Base-by-base conservation (phyloP, 2,329 filamentous ascomycete species). In the Dactylonectria estremocensis region DNA sequence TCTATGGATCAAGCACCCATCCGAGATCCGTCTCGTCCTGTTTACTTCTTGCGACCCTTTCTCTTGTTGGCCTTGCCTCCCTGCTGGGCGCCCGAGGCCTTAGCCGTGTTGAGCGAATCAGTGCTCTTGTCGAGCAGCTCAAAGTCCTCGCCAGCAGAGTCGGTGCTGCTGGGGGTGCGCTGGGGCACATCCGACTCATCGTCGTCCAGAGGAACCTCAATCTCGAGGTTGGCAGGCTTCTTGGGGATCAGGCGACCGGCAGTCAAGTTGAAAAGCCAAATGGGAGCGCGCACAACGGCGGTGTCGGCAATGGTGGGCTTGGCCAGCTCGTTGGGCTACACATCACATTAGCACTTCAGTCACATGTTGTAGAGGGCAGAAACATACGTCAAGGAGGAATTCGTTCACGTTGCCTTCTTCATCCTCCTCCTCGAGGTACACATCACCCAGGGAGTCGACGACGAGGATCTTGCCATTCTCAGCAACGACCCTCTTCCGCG, bases 381-480 rank as follows among this genome's bases (percentile, higher is more conserved):
- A 58, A 88, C 92, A 87, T 83, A 98, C 91, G 79, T 99, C 95
- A 67, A 99, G 90, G 70, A 98, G 84, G 78, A 92, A 97, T 79
- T 98, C 94, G 73, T 93, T 89, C 35, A 90, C 88, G 62, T 93
- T 90, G 60, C 96, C 96, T 24, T 98, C 94, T 73, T 95, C 95
- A 58, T 94, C 94, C 75, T 94, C 89, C 78, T 97, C 93, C 81
- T 98, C 95, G n/a, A 99, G 86, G 78, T 94, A 99, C 13, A 99
- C 96, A 75, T 98, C 95, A 31, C 96, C 96, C 10, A 92, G 85
- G 1, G 93, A 94, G 81, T 99, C 95, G 4, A 99, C 96, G 63
- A 99, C 92, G 43, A 99, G 85, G 1, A 97, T 87, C 85, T 98
- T 99, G 73, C 96, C 96, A 76, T 99, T 99, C 85, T 97, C 93